Base-by-base conservation (phyloP, 2,329 filamentous ascomycete genomes). In the Sporothrix curviconia region DNA sequence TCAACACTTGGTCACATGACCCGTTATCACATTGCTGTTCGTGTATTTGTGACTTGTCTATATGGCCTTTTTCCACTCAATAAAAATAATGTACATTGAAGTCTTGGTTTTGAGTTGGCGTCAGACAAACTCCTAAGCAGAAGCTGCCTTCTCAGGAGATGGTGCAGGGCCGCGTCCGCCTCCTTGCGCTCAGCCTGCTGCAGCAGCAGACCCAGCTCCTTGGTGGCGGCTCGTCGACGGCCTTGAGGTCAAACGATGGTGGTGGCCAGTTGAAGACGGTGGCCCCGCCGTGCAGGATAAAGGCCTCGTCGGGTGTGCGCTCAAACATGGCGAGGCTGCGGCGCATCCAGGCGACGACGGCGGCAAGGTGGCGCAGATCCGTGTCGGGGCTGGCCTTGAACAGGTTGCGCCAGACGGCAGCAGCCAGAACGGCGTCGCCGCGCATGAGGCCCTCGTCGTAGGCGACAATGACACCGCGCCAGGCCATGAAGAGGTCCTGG, bases 401-500 rank as follows among this genome's bases (percentile, higher is more conserved):
- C 57, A 99, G 69, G 72, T 97, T 97, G 67, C 94, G 81, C 94
- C 94, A 99, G 49, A 99, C 78, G 8, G 94, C 94, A 42, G 87
- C 79, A 3, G 86, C 89, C 14, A 94, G 78, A 57, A 89, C 82
- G 14, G 88, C 85, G 69, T 95, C 90, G 9, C 87, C 87, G 70
- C 85, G 86, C 63, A 85, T 78, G 44, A 95, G 69, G 0, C 88
- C 90, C 74, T 94, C 89, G 69, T 95, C 90, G 69, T 92, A 94
- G 1, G 90, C 89, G 7, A 91, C 80, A 22, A 95, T 78, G 56
- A 92, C 77, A 30, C 92, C 94, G 57, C 94, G 85, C 90, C 92
- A 99, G 73, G 96, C 91, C 59, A 91, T 78, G 66, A 94, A 97
- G 59, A 96, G 80, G 71, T 97, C 92, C 72, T 96, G 96, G 55